A percentile compares a stretch with the other conserved stretches of the same genome.
Evolutionary conservation across 2,329 filamentous ascomycete species (phyloP).

Genomic region (Elsinoe arachidis): DNA sequence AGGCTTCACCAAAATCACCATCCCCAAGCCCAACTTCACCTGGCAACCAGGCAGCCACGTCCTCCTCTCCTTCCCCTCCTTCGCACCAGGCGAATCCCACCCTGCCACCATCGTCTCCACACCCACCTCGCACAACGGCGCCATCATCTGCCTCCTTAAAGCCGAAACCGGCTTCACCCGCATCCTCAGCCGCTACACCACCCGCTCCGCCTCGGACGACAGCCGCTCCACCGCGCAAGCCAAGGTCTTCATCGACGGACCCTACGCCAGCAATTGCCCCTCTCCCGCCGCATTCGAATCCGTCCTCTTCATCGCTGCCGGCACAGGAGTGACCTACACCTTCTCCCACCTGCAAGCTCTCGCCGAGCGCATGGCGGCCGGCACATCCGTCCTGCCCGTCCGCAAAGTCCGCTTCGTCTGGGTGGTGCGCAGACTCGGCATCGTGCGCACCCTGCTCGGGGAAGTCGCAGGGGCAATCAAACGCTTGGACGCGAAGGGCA

Average conservation of each 20-base stretch:
- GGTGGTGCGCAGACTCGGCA: conserved; percentile 20
- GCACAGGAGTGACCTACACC: conserved; percentile 24
- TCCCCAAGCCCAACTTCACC: conserved; percentile 28
- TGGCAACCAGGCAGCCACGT: conserved; percentile 28
- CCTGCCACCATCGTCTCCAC: conserved; percentile 24
- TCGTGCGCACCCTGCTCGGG: conserved; percentile 18
- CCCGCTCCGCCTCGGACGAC: conserved; percentile 16
- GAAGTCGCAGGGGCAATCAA: conserved; percentile 19
- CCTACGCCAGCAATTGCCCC: conserved; percentile 20
- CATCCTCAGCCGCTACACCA: conserved; percentile 20
- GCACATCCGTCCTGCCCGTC: conserved; percentile 19
- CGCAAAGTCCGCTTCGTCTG: conserved; percentile 21
- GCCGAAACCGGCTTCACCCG: conserved; percentile 24
- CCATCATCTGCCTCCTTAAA: conserved; percentile 24
- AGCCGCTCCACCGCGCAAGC: conserved; percentile 11
- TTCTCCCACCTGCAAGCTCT: conserved; percentile 21
- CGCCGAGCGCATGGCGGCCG: conserved; percentile 18
- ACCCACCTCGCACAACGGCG: conserved; percentile 21
- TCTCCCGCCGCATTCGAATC: conserved; percentile 24
- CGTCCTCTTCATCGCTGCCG: conserved; percentile 21
- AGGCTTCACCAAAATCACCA: conserved; percentile 30
- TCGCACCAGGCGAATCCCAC: conserved; percentile 22
- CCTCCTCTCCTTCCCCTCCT: conserved; percentile 22
- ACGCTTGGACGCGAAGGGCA: conserved; percentile 16
- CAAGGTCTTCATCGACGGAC: conserved; percentile 21